These are phyloP conservation scores for Phytophthora sojae DNA, from an alignment of 352 stramenopile species.

Conservation along the genomic window DNA sequence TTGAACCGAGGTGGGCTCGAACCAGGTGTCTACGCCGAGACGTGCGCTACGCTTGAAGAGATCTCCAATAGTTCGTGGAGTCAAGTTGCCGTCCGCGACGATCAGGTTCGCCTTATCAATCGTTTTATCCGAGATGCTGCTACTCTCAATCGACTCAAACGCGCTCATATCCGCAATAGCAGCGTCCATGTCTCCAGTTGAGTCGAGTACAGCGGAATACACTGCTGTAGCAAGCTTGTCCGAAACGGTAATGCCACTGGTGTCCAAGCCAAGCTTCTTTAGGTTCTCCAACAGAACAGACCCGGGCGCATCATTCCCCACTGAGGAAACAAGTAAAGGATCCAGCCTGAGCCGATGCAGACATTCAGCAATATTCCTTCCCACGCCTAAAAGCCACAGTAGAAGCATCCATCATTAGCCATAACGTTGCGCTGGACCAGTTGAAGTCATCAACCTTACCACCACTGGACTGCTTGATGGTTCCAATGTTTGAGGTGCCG, in stretches of 20 bases:
- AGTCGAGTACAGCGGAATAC: constrained; percentile 86
- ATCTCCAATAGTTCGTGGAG: constrained; percentile 46
- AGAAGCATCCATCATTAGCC: not conserved
- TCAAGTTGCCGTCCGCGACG: constrained; percentile 84
- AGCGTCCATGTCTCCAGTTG: constrained; percentile 80
- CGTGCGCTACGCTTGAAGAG: constrained; percentile 57
- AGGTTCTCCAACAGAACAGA: constrained; percentile 79
- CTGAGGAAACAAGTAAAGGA: constrained; percentile 81
- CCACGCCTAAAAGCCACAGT: constrained; percentile 71
- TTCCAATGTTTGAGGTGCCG: constrained; percentile 90
- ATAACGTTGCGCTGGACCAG: not conserved
- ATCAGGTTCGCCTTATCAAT: constrained; percentile 66
- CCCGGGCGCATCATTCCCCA: constrained; percentile 81
- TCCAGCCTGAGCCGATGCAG: constrained; percentile 72
- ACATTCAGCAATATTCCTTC: constrained; percentile 93
- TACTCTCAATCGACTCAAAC: constrained; percentile 74
- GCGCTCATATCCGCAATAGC: constrained; percentile 90
- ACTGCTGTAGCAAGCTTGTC: constrained; percentile 74
- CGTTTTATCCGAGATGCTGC: constrained; percentile 46
- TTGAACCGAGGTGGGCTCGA: constrained; percentile 88
- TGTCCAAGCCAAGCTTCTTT: constrained; percentile 62
- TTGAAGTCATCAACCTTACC: constrained; percentile 27
- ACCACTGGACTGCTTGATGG: constrained; percentile 84
- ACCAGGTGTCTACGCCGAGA: constrained; percentile 66
- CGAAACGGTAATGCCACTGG: constrained; percentile 62